Evolutionary conservation across 306 rosid species (phyloP).

Genomic region (Herpetospermum pedunculosum): DNA sequence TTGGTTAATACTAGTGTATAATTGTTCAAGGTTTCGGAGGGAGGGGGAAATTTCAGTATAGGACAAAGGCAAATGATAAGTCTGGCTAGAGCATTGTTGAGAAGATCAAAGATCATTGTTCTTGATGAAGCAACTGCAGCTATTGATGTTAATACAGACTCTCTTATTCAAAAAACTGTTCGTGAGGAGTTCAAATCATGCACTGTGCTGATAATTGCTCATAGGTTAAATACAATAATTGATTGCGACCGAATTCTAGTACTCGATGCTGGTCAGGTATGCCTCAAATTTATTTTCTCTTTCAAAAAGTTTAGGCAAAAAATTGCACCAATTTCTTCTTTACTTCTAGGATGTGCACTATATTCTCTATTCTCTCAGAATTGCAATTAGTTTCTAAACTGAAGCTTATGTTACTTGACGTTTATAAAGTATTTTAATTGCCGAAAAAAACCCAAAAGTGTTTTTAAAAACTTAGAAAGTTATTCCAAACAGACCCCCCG

Average conservation of each 20-base stretch:
- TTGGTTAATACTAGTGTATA: neutral
- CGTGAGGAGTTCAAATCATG: conserved; percentile 71
- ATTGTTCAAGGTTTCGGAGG: conserved; percentile 57
- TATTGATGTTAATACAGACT: conserved; percentile 81
- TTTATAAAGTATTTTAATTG: no score
- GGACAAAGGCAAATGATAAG: conserved; percentile 87
- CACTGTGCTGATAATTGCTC: conserved; percentile 86
- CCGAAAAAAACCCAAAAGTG: no score
- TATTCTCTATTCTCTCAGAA: no score
- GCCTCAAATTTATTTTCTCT: conserved; percentile 5
- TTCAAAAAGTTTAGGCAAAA: no score
- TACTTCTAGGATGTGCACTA: no score
- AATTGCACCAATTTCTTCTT: no score
- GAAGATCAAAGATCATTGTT: conserved; percentile 78
- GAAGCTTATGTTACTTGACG: neutral
- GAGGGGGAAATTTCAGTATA: conserved; percentile 87
- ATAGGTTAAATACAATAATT: conserved; percentile 72
- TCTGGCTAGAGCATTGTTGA: conserved; percentile 73
- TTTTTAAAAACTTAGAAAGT: no score
- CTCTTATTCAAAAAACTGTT: conserved; percentile 79
- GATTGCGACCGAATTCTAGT: conserved; percentile 64
- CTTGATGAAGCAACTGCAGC: conserved; percentile 97
- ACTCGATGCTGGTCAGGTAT: conserved; percentile 71
- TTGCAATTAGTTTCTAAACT: neutral
- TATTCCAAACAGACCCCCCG: no score